Percentiles rank a stretch among this genome's conserved stretches.
Evolutionary conservation across 1,139 yeast species (phyloP).

Genomic region (Meyerozyma sp.): DNA sequence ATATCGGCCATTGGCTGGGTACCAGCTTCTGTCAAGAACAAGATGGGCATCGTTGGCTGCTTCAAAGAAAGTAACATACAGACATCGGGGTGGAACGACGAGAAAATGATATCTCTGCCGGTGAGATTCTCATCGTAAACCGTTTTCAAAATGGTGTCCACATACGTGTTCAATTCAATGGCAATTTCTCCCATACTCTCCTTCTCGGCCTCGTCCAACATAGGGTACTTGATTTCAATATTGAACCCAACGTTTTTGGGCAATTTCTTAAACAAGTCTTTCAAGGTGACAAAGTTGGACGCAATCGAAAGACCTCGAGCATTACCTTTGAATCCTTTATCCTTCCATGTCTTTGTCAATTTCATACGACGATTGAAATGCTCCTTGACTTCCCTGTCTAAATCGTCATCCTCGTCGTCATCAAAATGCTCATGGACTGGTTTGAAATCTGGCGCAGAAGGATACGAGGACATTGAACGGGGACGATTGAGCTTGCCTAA

Average conservation of each 20-base stretch:
- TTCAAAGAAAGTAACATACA: conserved; percentile 82
- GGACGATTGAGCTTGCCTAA: conserved; percentile 32
- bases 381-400: conserved; percentile 33
- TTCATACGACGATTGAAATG: conserved; percentile 66
- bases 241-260: conserved; percentile 89
- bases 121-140: conserved; percentile 72
- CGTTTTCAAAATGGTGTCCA: conserved; percentile 73
- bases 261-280: conserved; percentile 74
- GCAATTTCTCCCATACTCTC: conserved; percentile 88
- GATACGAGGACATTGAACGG: conserved; percentile 35
- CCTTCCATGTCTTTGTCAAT: conserved; percentile 81
- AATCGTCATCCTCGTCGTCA: conserved; percentile 25
- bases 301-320: conserved; percentile 87
- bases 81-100: conserved; percentile 93
- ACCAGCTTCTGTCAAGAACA: conserved; percentile 87
- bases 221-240: conserved; percentile 92
- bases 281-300: conserved; percentile 83
- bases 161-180: conserved; percentile 80
- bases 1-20: conserved; percentile 80
- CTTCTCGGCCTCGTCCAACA: conserved; percentile 86
- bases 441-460: conserved; percentile 26
- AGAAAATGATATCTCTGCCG: conserved; percentile 83
- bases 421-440: conserved; percentile 5
- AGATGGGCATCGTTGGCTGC: conserved; percentile 88
- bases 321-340: conserved; percentile 86